These are phyloP conservation scores for Elsinoe perseae DNA, from an alignment of 2,329 filamentous ascomycete species.

Conservation along the genomic window DNA sequence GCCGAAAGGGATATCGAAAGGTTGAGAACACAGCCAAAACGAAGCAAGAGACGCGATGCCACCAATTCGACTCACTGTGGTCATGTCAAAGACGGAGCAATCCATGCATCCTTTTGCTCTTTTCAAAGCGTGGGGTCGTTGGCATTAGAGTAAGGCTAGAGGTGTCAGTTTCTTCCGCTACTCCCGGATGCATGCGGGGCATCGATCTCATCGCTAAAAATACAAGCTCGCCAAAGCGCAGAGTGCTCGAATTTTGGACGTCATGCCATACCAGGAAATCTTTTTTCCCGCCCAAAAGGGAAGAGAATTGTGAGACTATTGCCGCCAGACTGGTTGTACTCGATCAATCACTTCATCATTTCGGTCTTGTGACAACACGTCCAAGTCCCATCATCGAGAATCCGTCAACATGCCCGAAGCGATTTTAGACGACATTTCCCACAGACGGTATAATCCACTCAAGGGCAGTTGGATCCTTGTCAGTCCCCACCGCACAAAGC, in stretches of 20 bases:
- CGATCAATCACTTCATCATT: neutral
- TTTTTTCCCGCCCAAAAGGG: slow-evolving; percentile 1
- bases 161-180: neutral
- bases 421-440: slow-evolving; percentile 85
- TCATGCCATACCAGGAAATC: slow-evolving; percentile 12
- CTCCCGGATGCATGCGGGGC: neutral
- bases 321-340: neutral
- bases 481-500: slow-evolving; percentile 90
- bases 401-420: slow-evolving; percentile 37
- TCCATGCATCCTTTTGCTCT: neutral
- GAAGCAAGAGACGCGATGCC: neutral
- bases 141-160: neutral
- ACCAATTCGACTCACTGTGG: neutral
- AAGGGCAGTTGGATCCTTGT: slow-evolving; percentile 88
- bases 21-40: neutral
- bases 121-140: neutral
- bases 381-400: neutral
- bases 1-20: neutral
- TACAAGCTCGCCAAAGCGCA: neutral
- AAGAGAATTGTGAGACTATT: neutral
- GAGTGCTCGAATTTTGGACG: neutral
- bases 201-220: slow-evolving; percentile 10
- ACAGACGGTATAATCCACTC: slow-evolving; percentile 86
- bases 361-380: neutral
- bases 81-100: neutral